Conservation (phyloP, 768 basidiomycete genomes). For the Mycena floridula region DNA sequence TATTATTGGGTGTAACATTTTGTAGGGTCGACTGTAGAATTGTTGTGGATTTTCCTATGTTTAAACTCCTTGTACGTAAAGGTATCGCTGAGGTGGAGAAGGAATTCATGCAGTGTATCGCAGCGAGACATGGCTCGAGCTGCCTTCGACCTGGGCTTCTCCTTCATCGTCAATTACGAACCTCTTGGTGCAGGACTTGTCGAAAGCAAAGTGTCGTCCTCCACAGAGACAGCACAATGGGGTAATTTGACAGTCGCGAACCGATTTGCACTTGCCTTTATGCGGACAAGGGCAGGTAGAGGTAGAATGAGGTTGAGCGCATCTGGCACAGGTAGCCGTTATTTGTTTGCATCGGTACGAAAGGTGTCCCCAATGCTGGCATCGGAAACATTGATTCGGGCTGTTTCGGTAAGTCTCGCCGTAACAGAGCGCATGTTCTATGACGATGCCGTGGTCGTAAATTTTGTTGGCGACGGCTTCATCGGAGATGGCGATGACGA, state of each 20-base stretch:
- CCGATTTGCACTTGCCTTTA: not conserved
- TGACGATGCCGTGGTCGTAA: not conserved
- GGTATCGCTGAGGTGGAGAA: not conserved
- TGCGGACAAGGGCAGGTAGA: not conserved
- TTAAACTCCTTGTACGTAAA: not conserved
- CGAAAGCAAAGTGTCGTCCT: not conserved
- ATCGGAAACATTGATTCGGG: not conserved
- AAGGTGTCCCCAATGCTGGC: slow-evolving; percentile 1
- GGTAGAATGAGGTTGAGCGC: not conserved
- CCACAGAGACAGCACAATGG: not conserved
- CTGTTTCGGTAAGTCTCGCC: slow-evolving; percentile 1
- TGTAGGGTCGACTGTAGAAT: not conserved
- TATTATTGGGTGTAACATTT: not conserved
- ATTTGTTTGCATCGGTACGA: not conserved
- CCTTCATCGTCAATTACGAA: not conserved
- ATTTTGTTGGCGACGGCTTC: not conserved
- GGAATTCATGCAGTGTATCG: not conserved
- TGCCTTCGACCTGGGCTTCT: too few relatives aligned
- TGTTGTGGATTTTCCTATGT: not conserved
- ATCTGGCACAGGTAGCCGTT: not conserved
- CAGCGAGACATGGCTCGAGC: not conserved
- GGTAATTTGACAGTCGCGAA: not conserved
- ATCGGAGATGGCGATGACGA: slow-evolving; percentile 3
- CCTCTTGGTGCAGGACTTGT: not conserved
- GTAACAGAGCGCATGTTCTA: slow-evolving; percentile 1